Evolutionary conservation across 1,139 yeast species (phyloP).

Genomic region (Saccharomyces hybrid): DNA sequence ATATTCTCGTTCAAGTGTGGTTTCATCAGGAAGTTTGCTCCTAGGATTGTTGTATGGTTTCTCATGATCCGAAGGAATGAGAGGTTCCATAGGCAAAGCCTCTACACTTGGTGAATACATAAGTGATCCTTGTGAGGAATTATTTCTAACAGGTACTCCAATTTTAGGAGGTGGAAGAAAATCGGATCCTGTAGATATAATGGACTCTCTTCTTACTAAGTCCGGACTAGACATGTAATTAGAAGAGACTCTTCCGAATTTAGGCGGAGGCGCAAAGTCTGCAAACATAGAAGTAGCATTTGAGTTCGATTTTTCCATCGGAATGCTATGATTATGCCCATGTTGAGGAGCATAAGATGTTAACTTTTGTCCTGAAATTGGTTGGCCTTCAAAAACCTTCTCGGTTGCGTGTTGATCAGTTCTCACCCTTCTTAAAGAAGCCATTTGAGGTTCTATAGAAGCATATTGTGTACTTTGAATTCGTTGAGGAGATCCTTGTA

Average conservation of each 20-base stretch:
- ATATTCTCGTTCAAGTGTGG: neutral
- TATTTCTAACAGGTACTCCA: neutral
- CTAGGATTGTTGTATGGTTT: neutral
- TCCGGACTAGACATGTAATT: conserved; percentile 12
- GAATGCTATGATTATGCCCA: neutral
- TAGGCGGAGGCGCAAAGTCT: conserved; percentile 8
- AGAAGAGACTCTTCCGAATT: conserved; percentile 3
- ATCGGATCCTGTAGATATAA: neutral
- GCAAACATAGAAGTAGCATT: neutral
- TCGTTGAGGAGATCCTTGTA: conserved; percentile 14
- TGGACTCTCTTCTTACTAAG: conserved; percentile 2
- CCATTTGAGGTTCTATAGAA: conserved; percentile 1
- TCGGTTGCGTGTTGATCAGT: conserved; percentile 7
- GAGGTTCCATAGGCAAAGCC: neutral
- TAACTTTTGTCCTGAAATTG: neutral
- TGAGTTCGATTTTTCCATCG: conserved; percentile 1
- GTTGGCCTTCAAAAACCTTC: neutral
- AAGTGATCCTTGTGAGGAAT: neutral
- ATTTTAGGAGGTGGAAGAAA: conserved; percentile 3
- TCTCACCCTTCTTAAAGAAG: conserved; percentile 9
- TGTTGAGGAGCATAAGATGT: neutral
- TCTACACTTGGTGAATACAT: neutral
- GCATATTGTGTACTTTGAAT: conserved; percentile 2
- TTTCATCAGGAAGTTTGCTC: neutral
- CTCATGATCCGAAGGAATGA: neutral